A percentile compares a stretch with the other conserved stretches of the same genome.
Evolutionary conservation across 768 basidiomycete species (phyloP).

Genomic region (Suillus decipiens): DNA sequence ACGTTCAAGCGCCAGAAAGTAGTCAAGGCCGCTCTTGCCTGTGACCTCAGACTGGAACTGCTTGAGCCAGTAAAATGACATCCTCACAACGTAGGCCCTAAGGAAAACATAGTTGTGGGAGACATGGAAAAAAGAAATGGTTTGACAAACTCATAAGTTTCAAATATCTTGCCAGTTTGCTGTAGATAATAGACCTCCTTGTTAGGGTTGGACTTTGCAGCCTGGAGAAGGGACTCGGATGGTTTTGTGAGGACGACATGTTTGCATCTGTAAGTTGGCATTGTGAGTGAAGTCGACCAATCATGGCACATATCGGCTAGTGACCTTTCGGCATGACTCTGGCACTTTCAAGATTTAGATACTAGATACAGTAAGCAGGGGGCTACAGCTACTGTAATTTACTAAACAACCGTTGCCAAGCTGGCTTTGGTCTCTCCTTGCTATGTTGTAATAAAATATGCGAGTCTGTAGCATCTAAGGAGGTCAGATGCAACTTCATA

Average conservation of each 20-base stretch:
- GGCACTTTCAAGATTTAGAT: too few relatives aligned
- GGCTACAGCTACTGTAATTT: too few relatives aligned
- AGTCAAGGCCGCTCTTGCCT: constrained; percentile 91
- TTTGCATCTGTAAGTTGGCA: constrained; percentile 90
- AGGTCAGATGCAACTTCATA: too few relatives aligned
- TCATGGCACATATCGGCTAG: too few relatives aligned
- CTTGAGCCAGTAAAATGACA: constrained; percentile 92
- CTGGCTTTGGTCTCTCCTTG: too few relatives aligned
- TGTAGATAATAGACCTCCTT: constrained; percentile 88
- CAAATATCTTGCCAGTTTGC: constrained; percentile 97
- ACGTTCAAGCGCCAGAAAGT: constrained; percentile 91
- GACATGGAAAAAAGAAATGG: constrained; percentile 27
- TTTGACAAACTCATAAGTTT: constrained; percentile 85
- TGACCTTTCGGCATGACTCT: too few relatives aligned
- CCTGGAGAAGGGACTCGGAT: constrained; percentile 66
- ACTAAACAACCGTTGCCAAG: too few relatives aligned
- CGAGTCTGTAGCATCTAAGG: too few relatives aligned
- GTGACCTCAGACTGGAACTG: constrained; percentile 98
- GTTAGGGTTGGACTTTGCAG: constrained; percentile 61
- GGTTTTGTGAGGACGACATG: constrained; percentile 87
- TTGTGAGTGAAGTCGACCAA: too few relatives aligned
- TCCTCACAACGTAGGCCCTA: constrained; percentile 83
- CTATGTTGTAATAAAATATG: too few relatives aligned
- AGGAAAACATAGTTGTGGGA: constrained; percentile 16
- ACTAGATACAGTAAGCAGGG: too few relatives aligned